Base-by-base conservation (phyloP, 148 eudicot genomes). In the Rhododendron williamsianum region DNA sequence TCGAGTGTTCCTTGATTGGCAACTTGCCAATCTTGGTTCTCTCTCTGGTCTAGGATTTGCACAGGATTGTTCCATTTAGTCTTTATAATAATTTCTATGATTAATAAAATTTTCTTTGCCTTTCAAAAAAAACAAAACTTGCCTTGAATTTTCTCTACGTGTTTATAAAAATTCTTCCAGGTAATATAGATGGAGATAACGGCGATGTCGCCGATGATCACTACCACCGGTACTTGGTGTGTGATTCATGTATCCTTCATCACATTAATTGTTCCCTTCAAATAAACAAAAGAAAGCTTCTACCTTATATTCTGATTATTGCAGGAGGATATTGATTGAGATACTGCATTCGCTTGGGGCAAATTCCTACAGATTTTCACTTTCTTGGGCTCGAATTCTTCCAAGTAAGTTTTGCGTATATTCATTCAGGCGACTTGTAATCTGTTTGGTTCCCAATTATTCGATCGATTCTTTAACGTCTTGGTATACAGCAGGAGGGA, bases 311-410 rank as follows among this genome's bases (percentile, higher is more conserved):
- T 80, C 54, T 71, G n/a, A 76, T 25, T 19, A 33, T 9, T 60
- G 73, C 93, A 94, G 97, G 93, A 93, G 87, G 98, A 94, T 82
- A 93, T 96, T n/a, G 92, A 93, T 96, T n/a, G 92, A 93, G 43
- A 86, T 90, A 36, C 58, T 96, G 83, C 88, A 89, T 60, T 89
- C 91, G 38, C 94, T 96, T 67, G 94, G 98, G 36, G 89, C 94
- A 76, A 86, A 93, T 87, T 91, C 96, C 16, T 96, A 96, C 87
- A 86, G 98, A 71, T 91, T 96, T 80, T 96, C 98, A 38, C 91
- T 96, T 71, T 92, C 98, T 69, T 96, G 98, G 95, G 77, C 94
- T 18, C 90, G 98, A 92, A 77, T 94, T 90, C 82, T 94, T 60
- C 98, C 98, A 46, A 87, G 97, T 94, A 90, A 76, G 90, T 63